Evolutionary conservation across 805 yeast genomes (phyloP).

Genomic region (Metschnikowia hibisci): DNA sequence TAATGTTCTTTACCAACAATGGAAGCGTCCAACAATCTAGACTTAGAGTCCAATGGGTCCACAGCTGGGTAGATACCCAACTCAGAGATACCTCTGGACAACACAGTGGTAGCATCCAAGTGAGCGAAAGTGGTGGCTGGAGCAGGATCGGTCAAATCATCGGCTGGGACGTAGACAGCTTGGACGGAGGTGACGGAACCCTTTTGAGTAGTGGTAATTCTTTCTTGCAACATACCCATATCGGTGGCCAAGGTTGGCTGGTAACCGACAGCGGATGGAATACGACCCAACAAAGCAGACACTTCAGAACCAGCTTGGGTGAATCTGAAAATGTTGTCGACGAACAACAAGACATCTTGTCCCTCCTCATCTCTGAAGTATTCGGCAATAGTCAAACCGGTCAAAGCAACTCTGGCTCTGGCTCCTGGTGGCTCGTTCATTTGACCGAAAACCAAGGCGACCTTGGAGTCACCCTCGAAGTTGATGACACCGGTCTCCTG

Average conservation of each 20-base stretch:
- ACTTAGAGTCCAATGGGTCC: conserved; percentile 99
- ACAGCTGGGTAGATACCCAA: conserved; percentile 99
- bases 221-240: conserved; percentile 99
- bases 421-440: conserved; percentile 99
- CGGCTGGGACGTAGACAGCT: conserved; percentile 99
- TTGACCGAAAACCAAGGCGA: conserved; percentile 98
- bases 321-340: conserved; percentile 99
- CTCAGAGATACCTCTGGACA: conserved; percentile 99
- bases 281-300: conserved; percentile 99
- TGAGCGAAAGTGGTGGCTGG: conserved; percentile 99
- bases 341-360: conserved; percentile 98
- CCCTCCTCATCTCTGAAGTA: conserved; percentile 99
- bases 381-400: conserved; percentile 99
- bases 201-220: conserved; percentile 99
- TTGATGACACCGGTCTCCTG: conserved; percentile 99
- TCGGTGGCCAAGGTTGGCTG: conserved; percentile 99
- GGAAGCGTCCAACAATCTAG: conserved; percentile 94
- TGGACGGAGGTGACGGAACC: conserved; percentile 99
- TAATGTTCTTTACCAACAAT: conserved; percentile 99
- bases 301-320: conserved; percentile 99
- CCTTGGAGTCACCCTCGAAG: conserved; percentile 99
- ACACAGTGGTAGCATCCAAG: conserved; percentile 99
- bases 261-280: conserved; percentile 99
- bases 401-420: conserved; percentile 99
- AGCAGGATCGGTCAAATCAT: conserved; percentile 99